Evolutionary conservation across 148 eudicot genomes (phyloP).

Genomic region (Chenopodium suecicum): DNA sequence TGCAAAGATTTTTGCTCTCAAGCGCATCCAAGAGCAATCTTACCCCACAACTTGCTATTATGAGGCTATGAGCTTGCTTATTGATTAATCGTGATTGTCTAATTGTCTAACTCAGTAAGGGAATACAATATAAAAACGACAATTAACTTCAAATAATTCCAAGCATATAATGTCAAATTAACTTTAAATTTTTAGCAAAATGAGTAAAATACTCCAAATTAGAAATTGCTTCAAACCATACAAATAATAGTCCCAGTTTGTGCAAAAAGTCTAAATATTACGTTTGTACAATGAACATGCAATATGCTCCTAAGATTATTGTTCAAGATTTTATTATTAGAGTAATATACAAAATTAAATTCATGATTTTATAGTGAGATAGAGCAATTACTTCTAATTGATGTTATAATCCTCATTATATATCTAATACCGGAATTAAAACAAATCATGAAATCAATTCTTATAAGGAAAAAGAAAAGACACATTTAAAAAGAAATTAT

Average conservation of each 20-base stretch:
- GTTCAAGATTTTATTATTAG: too few species aligned
- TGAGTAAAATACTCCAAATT: too few species aligned
- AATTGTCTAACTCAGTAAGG: not conserved
- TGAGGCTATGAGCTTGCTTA: not conserved
- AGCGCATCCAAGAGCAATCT: not conserved
- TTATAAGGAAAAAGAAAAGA: not conserved
- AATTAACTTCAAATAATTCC: not conserved
- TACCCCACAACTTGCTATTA: constrained; percentile 8
- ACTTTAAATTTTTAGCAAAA: too few species aligned
- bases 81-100: not conserved
- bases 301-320: not conserved
- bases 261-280: too few species aligned
- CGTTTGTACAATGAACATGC: not conserved
- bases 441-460: not conserved
- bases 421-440: not conserved
- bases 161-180: not conserved
- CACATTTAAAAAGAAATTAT: not conserved
- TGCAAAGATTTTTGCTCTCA: not conserved
- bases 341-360: not conserved
- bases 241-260: too few species aligned
- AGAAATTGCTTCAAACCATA: not conserved
- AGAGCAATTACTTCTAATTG: not conserved
- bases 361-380: not conserved
- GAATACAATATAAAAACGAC: not conserved
- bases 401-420: not conserved